Base-by-base conservation (phyloP, 73 alveolate genomes). In the Symbiodinium natans region DNA sequence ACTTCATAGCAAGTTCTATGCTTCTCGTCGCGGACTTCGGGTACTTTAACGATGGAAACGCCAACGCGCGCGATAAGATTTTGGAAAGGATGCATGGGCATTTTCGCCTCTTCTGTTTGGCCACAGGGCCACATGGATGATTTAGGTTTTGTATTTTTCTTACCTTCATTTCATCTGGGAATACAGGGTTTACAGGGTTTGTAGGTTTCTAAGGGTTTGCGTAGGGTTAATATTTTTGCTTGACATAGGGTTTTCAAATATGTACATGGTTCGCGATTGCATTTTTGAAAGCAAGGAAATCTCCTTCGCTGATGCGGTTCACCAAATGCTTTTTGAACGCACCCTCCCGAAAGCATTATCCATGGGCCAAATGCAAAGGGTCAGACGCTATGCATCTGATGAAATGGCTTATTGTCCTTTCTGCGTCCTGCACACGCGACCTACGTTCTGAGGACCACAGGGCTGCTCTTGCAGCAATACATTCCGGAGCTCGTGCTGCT, bases 291-390 rank as follows among this genome's bases (percentile, higher is more conserved):
- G n/a, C n/a, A n/a, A n/a, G n/a, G 4, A 2, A 34, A 11, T 15
- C 83, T 0, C 83, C 93, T 1, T 43, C 19, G 6, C 23, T 86
- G 56, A 9, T 34, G 54, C 15, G 77, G 1, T 86, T 86, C 29
- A 36, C 56, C 1, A 25, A 42, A 8, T 7, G 25, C 5, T 86
- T 52, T 27, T 40, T 86, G 41, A 86, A 86, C 11, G 83, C 63
- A 0, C n/a, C 93, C 4, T 41, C 63, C 13, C 73, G 86, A 73
- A 41, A 56, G 33, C 23, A 82, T 0, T 87, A 31, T 11, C 38
- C 73, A 25, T 87, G 95, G 95, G 42, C 34, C 2, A n/a, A 29
- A 3, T 21, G 68, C 43, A 87, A 87, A 33, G 95, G 95, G 17
- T 29, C 83, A 0, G 95, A 87, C 85, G 74, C 95, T 6, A 34